phyloP scores from a whole-genome alignment of 2,329 filamentous ascomycete species.

The Beauveria brongniartii region DNA sequence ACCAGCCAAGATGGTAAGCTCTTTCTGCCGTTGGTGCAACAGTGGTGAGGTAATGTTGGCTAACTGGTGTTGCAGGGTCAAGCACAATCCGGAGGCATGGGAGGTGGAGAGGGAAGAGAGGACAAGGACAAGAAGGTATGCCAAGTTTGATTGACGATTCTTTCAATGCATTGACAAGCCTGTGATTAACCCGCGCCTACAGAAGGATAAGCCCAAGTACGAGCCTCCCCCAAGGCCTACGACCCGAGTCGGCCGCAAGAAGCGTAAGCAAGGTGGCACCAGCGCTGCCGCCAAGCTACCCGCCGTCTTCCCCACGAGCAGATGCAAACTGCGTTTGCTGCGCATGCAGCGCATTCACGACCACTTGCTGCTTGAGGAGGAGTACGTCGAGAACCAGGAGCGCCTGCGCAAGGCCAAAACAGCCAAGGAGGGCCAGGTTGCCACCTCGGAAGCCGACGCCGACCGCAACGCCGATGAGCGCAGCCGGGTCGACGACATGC shows the following conservation, averaged over 20 bases:
- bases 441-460: constrained; percentile 61
- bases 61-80: constrained; percentile 51
- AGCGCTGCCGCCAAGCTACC: constrained; percentile 95
- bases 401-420: constrained; percentile 86
- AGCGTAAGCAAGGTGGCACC: constrained; percentile 89
- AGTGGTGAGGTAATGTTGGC: background rate
- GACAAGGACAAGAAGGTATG: constrained; percentile 90
- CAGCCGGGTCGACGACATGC: constrained; percentile 93
- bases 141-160: background rate
- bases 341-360: constrained; percentile 99
- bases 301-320: constrained; percentile 85
- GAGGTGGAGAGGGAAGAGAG: constrained; percentile 69
- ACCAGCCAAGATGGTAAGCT: constrained; percentile 28
- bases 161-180: background rate
- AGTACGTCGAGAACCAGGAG: constrained; percentile 99
- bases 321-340: constrained; percentile 94
- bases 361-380: constrained; percentile 90
- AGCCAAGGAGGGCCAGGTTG: constrained; percentile 58
- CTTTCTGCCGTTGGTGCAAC: background rate
- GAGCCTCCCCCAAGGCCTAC: constrained; percentile 95
- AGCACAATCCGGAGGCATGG: constrained; percentile 74
- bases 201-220: constrained; percentile 99
- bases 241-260: constrained; percentile 94
- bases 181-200: constrained; percentile 18
- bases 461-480: constrained; percentile 94